phyloP scores from a whole-genome alignment of 345 rosid genomes.

The Eucalyptus polybractea region DNA sequence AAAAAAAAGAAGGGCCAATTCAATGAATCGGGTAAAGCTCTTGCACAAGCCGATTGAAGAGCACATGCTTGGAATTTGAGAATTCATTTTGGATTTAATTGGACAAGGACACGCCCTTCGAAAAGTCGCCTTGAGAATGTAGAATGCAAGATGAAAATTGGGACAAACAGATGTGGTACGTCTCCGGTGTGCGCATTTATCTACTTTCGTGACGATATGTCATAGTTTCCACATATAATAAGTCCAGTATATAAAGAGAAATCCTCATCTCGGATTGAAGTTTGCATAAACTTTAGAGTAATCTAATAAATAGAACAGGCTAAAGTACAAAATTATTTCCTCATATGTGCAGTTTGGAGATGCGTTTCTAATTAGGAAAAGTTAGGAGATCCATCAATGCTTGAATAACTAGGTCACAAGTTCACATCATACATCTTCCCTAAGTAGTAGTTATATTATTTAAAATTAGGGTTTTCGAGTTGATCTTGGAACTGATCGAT shows the following conservation, averaged over 20 bases:
- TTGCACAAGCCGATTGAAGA: not conserved
- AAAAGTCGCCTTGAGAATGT: not conserved
- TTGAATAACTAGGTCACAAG: not conserved
- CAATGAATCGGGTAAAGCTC: not conserved
- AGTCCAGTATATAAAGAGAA: not conserved
- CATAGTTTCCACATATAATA: not conserved
- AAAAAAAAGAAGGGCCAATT: not conserved
- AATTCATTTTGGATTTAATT: not conserved
- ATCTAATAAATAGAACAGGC: not conserved
- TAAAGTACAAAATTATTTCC: not conserved
- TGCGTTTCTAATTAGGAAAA: not conserved
- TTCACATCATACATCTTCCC: not conserved
- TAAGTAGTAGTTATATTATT: not conserved
- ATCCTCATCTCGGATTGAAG: not conserved
- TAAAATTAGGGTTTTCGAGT: not conserved
- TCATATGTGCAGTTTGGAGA: not conserved
- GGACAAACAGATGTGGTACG: not conserved
- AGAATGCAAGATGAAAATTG: not conserved
- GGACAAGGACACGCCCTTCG: not conserved
- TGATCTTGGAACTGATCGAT: fast-evolving
- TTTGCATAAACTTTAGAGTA: not conserved
- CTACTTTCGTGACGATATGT: not conserved
- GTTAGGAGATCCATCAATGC: not conserved
- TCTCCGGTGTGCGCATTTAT: not conserved
- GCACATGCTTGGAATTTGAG: not conserved